Evolutionary conservation across 2,329 filamentous ascomycete genomes (phyloP).

Genomic region (Microdochium bolleyi): DNA sequence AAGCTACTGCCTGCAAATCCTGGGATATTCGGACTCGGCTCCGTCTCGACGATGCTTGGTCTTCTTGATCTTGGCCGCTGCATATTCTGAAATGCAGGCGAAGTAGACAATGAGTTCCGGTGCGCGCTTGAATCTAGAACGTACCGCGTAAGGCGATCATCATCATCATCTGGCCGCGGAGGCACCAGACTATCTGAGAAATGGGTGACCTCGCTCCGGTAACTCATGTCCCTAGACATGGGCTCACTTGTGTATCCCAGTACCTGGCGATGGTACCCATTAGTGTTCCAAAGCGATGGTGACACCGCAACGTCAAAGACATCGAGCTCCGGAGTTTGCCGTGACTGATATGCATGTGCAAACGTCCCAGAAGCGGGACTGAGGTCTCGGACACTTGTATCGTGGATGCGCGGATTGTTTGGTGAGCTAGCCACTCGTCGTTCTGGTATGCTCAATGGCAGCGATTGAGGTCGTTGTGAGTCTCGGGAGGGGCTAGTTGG

Average conservation of each 20-base stretch:
- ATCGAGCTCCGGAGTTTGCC: constrained; percentile 6
- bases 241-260: constrained; percentile 40
- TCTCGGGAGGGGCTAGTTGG: too few relatives aligned
- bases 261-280: constrained; percentile 11
- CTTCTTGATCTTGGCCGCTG: constrained; percentile 17
- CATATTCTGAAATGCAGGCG: constrained; percentile 16
- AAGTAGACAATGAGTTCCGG: constrained; percentile 3
- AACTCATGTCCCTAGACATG: constrained; percentile 38
- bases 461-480: too few relatives aligned
- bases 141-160: neutral
- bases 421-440: too few relatives aligned
- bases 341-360: too few relatives aligned
- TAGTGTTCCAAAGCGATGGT: constrained; percentile 12
- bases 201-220: constrained; percentile 24
- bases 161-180: constrained; percentile 2
- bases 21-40: constrained; percentile 29
- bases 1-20: constrained; percentile 16
- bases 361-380: too few relatives aligned
- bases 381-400: too few relatives aligned
- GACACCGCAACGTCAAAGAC: constrained; percentile 8
- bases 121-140: neutral
- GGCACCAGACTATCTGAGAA: constrained; percentile 11
- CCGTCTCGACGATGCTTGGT: constrained; percentile 33
- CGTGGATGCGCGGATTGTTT: too few relatives aligned
- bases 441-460: too few relatives aligned